These are phyloP conservation scores for Oidiodendron maius DNA, from an alignment of 495 filamentous ascomycete species.

Conservation along the genomic window DNA sequence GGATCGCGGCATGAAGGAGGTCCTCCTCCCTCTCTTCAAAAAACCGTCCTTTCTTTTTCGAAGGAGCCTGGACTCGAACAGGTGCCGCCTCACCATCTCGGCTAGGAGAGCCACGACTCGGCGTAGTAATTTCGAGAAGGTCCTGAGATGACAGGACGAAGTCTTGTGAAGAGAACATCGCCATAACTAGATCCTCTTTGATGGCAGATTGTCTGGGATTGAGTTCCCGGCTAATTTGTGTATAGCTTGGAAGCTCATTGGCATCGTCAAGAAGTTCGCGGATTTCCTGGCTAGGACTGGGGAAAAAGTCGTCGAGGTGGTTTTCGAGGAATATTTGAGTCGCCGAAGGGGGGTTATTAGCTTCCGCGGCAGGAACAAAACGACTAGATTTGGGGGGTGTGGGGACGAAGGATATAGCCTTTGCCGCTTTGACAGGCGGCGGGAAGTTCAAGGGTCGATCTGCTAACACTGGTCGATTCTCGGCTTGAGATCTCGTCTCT, in stretches of 20 bases:
- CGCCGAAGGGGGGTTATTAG: conserved; percentile 23
- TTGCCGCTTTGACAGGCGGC: conserved; percentile 6
- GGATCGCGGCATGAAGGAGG: conserved; percentile 14
- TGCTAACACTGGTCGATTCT: neutral
- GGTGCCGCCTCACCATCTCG: neutral
- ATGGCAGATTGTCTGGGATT: neutral
- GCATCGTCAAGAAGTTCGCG: conserved; percentile 35
- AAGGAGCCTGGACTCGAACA: neutral
- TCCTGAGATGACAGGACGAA: conserved; percentile 40
- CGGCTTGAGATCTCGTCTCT: neutral
- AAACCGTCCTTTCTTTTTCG: conserved; percentile 11
- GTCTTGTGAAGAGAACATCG: conserved; percentile 40
- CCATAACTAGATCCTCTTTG: conserved; percentile 12
- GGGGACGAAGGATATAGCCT: conserved; percentile 6
- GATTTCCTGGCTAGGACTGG: conserved; percentile 38
- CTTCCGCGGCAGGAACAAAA: neutral
- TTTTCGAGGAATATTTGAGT: conserved; percentile 38
- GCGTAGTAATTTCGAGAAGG: conserved; percentile 34
- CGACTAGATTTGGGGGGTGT: neutral
- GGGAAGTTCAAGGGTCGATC: conserved; percentile 12
- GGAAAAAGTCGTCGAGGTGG: conserved; percentile 44
- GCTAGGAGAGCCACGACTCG: conserved; percentile 9
- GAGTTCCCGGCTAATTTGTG: conserved; percentile 18
- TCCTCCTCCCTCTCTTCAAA: conserved; percentile 24
- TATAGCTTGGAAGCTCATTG: conserved; percentile 17